Percentiles rank a stretch among this genome's conserved stretches.
Conservation (phyloP, 306 rosid genomes). For the Trifolium pratense region DNA sequence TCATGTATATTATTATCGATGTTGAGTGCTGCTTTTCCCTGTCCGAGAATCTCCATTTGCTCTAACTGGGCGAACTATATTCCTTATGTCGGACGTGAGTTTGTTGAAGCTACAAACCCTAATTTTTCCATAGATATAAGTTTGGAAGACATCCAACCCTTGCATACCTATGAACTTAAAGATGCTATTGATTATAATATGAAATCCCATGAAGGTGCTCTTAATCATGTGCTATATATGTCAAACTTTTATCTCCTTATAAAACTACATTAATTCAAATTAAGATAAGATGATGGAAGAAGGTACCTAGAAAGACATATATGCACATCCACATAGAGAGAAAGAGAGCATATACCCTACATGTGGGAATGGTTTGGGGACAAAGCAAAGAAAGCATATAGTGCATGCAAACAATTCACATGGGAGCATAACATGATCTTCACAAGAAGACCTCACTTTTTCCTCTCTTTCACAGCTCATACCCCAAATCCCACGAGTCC, state of each 20-base stretch:
- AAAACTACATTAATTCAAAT: conserved; percentile 36
- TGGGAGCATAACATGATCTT: conserved; percentile 67
- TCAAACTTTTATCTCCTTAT: conserved; percentile 38
- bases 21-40: too few relatives aligned
- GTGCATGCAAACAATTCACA: conserved; percentile 79
- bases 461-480: conserved; percentile 52
- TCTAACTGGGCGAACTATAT: too few relatives aligned
- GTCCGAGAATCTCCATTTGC: too few relatives aligned
- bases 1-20: too few relatives aligned
- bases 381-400: conserved; percentile 73
- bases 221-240: conserved; percentile 48
- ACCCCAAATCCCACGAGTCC: conserved; percentile 41
- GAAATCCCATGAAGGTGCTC: not conserved
- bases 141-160: not conserved
- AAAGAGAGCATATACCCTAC: conserved; percentile 65
- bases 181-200: not conserved
- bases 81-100: not conserved
- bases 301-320: conserved; percentile 50
- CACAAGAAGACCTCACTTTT: conserved; percentile 37
- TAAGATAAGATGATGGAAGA: conserved; percentile 49
- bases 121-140: not conserved
- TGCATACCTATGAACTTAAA: not conserved
- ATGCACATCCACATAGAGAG: conserved; percentile 17
- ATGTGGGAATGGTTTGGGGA: conserved; percentile 82
- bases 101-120: not conserved